Conservation (phyloP, 306 rosid species). For the Dryas drummondii region DNA sequence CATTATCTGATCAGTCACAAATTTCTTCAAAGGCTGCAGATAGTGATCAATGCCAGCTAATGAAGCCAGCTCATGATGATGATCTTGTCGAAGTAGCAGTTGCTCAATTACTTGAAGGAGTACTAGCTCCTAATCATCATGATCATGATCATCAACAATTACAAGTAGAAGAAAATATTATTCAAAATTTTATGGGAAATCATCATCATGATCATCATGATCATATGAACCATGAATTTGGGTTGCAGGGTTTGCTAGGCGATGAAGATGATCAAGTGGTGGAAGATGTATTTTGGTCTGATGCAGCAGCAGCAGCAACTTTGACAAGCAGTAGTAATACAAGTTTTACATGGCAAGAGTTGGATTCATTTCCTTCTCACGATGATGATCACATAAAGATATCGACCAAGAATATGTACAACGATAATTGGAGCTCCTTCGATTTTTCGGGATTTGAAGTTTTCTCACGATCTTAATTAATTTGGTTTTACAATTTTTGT, state of each 20-base stretch:
- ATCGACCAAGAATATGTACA: slow-evolving; percentile 25
- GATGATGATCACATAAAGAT: slow-evolving; percentile 27
- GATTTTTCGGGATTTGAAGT: slow-evolving; percentile 52
- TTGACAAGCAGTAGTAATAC: not conserved
- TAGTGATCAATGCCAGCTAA: no score
- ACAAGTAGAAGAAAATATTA: slow-evolving; percentile 6
- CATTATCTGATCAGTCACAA: slow-evolving; percentile 4
- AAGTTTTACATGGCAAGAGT: slow-evolving; percentile 41
- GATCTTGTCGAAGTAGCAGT: slow-evolving; percentile 12
- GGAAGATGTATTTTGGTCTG: slow-evolving; percentile 25
- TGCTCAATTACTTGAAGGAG: slow-evolving; percentile 1
- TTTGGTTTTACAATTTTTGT: not conserved
- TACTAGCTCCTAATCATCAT: not conserved
- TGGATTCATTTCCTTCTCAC: slow-evolving; percentile 37
- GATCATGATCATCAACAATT: not conserved
- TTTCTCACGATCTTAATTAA: slow-evolving; percentile 41
- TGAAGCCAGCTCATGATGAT: not conserved
- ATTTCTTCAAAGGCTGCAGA: not conserved
- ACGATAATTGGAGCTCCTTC: slow-evolving; percentile 54
- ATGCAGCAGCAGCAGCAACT: slow-evolving; percentile 4
- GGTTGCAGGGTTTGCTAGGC: slow-evolving; percentile 36
- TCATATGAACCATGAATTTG: slow-evolving; percentile 38
- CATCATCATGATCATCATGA: not conserved
- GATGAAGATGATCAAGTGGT: slow-evolving; percentile 16
- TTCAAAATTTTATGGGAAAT: slow-evolving; percentile 2